Evolutionary conservation across 176 grass and related monocot species (phyloP).

Genomic region (Hordeum marinum): DNA sequence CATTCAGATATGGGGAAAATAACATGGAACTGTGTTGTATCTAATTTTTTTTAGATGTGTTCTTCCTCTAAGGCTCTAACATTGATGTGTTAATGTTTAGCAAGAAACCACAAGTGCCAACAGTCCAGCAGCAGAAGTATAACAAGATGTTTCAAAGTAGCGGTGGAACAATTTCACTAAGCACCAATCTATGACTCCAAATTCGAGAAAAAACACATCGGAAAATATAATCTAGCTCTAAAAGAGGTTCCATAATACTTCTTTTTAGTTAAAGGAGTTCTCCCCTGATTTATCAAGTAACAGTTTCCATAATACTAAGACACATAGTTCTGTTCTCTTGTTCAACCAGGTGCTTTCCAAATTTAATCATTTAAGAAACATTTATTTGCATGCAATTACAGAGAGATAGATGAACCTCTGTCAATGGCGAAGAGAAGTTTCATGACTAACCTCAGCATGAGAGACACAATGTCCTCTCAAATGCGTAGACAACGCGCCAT

Average conservation of each 20-base stretch:
- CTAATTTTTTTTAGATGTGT: not conserved
- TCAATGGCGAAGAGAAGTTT: not conserved
- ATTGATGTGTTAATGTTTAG: constrained; percentile 4
- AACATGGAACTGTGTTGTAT: not conserved
- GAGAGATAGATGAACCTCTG: not conserved
- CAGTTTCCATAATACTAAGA: not conserved
- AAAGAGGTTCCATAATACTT: not conserved
- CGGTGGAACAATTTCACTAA: not conserved
- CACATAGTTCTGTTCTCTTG: not conserved
- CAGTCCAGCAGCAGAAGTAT: not conserved
- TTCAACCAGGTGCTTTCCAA: not conserved
- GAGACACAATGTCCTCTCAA: not conserved
- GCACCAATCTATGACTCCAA: not conserved
- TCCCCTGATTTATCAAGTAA: not conserved
- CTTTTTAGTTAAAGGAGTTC: not conserved
- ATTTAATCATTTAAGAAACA: not conserved
- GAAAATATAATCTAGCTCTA: not conserved
- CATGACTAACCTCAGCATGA: not conserved
- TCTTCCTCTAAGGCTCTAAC: not conserved
- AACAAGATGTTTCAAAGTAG: not conserved
- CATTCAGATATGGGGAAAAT: constrained; percentile 1
- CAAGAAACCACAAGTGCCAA: not conserved
- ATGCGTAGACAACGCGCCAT: not conserved
- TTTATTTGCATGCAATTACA: not conserved
- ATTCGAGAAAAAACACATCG: not conserved